A percentile compares a stretch with the other conserved stretches of the same genome.
Conservation (phyloP, 2,329 filamentous ascomycete species). For the Westerdykella ornata region DNA sequence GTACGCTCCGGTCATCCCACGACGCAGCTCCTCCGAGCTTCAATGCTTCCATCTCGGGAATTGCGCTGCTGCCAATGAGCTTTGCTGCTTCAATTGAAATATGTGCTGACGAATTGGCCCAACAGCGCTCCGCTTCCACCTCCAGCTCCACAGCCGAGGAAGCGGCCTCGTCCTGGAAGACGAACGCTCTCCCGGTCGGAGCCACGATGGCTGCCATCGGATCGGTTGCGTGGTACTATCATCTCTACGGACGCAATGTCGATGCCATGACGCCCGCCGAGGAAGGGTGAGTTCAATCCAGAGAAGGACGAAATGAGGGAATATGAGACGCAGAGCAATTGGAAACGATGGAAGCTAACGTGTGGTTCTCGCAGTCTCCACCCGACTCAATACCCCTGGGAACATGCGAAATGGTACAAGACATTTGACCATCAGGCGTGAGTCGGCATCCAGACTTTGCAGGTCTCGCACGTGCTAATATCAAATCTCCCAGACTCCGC, state of each 20-base stretch:
- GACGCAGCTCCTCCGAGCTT: conserved; percentile 26
- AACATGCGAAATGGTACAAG: conserved; percentile 84
- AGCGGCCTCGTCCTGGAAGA: conserved; percentile 67
- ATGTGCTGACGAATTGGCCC: conserved; percentile 29
- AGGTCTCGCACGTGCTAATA: conserved; percentile 1
- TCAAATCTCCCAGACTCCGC: conserved; percentile 60
- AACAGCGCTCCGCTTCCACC: conserved; percentile 59
- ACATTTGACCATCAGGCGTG: conserved; percentile 96
- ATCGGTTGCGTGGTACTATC: conserved; percentile 94
- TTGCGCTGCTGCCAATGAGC: conserved; percentile 9
- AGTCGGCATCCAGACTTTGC: conserved; percentile 40
- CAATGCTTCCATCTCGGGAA: conserved; percentile 16
- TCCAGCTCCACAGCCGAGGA: conserved; percentile 61
- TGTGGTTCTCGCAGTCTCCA: conserved; percentile 62
- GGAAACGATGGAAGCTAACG: conserved; percentile 27
- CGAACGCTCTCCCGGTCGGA: conserved; percentile 79
- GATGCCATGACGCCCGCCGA: conserved; percentile 89
- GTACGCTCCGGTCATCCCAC: conserved; percentile 37
- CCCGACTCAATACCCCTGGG: conserved; percentile 88
- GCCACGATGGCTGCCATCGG: conserved; percentile 82
- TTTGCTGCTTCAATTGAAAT: conserved; percentile 22
- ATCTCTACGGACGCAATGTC: conserved; percentile 83
- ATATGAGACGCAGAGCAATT: conserved; percentile 19
- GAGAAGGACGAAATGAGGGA: conserved; percentile 15
- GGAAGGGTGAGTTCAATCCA: conserved; percentile 75